Conservation (phyloP, 306 rosid species). For the Aeschynomene evenia region DNA sequence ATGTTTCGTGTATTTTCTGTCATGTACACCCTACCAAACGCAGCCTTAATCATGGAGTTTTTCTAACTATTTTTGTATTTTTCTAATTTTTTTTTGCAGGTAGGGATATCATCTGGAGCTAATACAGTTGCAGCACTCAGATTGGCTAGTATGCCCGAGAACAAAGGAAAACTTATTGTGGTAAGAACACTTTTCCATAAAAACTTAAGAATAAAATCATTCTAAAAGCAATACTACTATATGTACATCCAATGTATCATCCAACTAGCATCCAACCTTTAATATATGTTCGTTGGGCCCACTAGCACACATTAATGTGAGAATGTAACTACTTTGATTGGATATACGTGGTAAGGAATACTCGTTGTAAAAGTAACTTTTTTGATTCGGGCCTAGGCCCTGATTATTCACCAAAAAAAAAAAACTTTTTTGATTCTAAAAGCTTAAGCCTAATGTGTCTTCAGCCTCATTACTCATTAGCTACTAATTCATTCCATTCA, state of each 20-base stretch:
- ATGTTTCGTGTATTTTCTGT: too few relatives aligned
- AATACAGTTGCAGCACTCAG: conserved; percentile 85
- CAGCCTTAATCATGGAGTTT: too few relatives aligned
- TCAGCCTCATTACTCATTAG: neutral
- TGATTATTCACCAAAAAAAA: too few relatives aligned
- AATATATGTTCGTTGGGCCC: too few relatives aligned
- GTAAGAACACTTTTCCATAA: conserved; percentile 42
- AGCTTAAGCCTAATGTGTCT: conserved; percentile 4
- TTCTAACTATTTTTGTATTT: neutral
- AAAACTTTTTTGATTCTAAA: too few relatives aligned
- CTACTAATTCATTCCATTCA: neutral
- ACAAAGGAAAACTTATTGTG: conserved; percentile 97
- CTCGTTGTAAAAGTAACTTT: too few relatives aligned
- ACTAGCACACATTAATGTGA: too few relatives aligned
- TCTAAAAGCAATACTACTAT: neutral
- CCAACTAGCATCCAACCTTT: too few relatives aligned
- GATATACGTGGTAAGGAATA: too few relatives aligned
- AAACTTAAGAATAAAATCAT: neutral
- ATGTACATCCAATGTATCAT: neutral
- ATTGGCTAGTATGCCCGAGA: conserved; percentile 82
- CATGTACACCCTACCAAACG: too few relatives aligned
- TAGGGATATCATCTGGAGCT: conserved; percentile 95
- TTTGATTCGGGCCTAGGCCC: too few relatives aligned
- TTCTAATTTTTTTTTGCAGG: conserved; percentile 47
- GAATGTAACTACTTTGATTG: too few relatives aligned